These are phyloP conservation scores for Saturnispora galanensis DNA, from an alignment of 805 yeast species.

Conservation along the genomic window DNA sequence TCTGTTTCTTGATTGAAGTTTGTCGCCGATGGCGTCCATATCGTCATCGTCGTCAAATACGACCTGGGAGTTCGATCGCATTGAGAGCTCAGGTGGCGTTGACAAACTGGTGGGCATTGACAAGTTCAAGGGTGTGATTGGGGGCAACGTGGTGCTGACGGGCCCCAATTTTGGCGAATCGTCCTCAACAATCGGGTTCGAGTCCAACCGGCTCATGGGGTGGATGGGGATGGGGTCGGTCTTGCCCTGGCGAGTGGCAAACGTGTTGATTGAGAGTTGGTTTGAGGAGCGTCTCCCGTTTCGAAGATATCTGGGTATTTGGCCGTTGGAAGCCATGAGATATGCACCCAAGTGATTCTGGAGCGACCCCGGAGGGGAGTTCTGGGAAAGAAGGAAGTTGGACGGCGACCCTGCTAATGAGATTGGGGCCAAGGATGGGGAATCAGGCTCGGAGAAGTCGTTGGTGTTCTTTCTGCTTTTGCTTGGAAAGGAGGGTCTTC, in stretches of 20 bases:
- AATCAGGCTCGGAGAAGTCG: conserved; percentile 31
- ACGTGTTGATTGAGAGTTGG: too few species aligned
- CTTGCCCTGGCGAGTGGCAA: not conserved
- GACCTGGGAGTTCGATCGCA: conserved; percentile 8
- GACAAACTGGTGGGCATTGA: conserved; percentile 19
- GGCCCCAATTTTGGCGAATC: conserved; percentile 29
- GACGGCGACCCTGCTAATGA: conserved; percentile 49
- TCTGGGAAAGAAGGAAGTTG: conserved; percentile 41
- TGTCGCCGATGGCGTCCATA: conserved; percentile 1
- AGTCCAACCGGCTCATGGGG: conserved; percentile 13
- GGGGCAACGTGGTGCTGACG: conserved; percentile 26
- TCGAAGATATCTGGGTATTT: conserved; percentile 3
- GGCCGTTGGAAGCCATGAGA: conserved; percentile 1
- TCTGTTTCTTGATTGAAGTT: not conserved
- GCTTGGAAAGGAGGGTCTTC: conserved; percentile 5
- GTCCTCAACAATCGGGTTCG: conserved; percentile 21
- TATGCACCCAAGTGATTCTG: conserved; percentile 11
- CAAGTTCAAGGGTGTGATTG: conserved; percentile 29
- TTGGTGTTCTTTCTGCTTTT: conserved; percentile 6
- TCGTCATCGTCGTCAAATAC: conserved; percentile 13
- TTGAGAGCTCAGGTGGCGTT: conserved; percentile 13
- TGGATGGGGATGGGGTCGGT: not conserved
- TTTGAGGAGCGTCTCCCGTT: not conserved
- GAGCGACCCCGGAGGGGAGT: conserved; percentile 39
- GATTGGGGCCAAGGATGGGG: conserved; percentile 43